Evolutionary conservation across 1,139 yeast genomes (phyloP).

Genomic region (Saccharomyces hybrid): DNA sequence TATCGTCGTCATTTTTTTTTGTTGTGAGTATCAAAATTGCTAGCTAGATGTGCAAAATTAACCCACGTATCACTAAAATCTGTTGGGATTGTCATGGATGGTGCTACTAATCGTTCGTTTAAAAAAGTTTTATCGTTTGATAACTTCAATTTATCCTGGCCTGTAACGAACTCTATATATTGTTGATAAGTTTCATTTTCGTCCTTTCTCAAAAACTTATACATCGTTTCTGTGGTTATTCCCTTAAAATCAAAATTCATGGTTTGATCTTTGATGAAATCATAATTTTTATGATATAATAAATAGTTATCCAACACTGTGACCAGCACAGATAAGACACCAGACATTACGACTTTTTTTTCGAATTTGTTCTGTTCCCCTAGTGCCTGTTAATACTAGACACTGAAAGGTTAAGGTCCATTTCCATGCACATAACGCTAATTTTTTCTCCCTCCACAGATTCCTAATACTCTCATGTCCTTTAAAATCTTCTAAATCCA

Average conservation of each 20-base stretch:
- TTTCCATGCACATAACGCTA: slow-evolving; percentile 77
- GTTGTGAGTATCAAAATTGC: not conserved
- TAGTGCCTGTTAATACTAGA: slow-evolving; percentile 78
- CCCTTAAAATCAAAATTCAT: slow-evolving; percentile 20
- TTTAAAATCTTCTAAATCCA: slow-evolving; percentile 15
- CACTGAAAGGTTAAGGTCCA: slow-evolving; percentile 96
- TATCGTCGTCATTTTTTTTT: slow-evolving; percentile 3
- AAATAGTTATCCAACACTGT: slow-evolving; percentile 85
- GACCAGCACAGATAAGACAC: slow-evolving; percentile 82
- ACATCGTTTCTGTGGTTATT: slow-evolving; percentile 14
- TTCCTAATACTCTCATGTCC: slow-evolving; percentile 17
- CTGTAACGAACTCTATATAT: slow-evolving; percentile 15
- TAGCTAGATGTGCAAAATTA: not conserved
- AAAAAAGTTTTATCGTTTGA: slow-evolving; percentile 11
- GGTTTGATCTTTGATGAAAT: slow-evolving; percentile 25
- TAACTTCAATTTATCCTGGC: slow-evolving; percentile 14
- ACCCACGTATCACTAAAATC: slow-evolving; percentile 23
- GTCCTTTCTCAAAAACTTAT: slow-evolving; percentile 14
- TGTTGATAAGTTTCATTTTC: slow-evolving; percentile 17
- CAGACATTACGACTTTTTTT: slow-evolving; percentile 85
- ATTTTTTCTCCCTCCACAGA: slow-evolving; percentile 30
- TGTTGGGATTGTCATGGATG: slow-evolving; percentile 15
- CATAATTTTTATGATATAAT: slow-evolving; percentile 33
- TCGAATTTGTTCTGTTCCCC: slow-evolving; percentile 83
- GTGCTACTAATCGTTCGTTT: slow-evolving; percentile 12